phyloP scores from a whole-genome alignment of 179 eudicot species.

The Silene noctiflora region DNA sequence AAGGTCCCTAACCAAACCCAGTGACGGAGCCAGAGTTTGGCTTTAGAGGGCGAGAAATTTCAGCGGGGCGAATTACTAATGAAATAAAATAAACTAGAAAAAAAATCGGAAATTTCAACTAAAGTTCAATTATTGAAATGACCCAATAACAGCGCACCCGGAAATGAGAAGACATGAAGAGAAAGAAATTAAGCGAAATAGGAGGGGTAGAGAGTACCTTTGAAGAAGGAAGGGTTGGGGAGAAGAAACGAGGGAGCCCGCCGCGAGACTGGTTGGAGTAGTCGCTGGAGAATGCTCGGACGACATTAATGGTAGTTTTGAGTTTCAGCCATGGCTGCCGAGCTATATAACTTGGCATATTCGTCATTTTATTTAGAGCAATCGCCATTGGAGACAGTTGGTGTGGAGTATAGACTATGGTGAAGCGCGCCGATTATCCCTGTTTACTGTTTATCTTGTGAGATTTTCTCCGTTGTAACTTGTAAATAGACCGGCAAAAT shows the following conservation, averaged over 20 bases:
- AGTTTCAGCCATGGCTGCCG: conserved; percentile 26
- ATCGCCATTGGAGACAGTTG: conserved; percentile 8
- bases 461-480: too few species aligned
- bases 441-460: too few species aligned
- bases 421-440: not conserved
- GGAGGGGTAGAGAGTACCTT: conserved; percentile 36
- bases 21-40: too few species aligned
- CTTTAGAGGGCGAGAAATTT: too few species aligned
- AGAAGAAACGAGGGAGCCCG: conserved; percentile 90
- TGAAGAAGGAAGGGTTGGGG: conserved; percentile 62
- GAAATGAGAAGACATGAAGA: not conserved
- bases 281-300: conserved; percentile 43
- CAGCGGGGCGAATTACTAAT: too few species aligned
- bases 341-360: not conserved
- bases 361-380: not conserved
- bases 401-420: too few species aligned
- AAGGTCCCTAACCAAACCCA: too few species aligned
- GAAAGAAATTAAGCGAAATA: not conserved
- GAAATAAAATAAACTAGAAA: too few species aligned
- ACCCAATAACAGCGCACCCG: not conserved
- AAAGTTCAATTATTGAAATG: too few species aligned
- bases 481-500: too few species aligned
- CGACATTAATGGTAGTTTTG: conserved; percentile 21
- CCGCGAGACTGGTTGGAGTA: conserved; percentile 83
- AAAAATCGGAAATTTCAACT: too few species aligned